A percentile compares a stretch with the other conserved stretches of the same genome.
Evolutionary conservation across 345 rosid genomes (phyloP).

Genomic region (Brassica juncea): DNA sequence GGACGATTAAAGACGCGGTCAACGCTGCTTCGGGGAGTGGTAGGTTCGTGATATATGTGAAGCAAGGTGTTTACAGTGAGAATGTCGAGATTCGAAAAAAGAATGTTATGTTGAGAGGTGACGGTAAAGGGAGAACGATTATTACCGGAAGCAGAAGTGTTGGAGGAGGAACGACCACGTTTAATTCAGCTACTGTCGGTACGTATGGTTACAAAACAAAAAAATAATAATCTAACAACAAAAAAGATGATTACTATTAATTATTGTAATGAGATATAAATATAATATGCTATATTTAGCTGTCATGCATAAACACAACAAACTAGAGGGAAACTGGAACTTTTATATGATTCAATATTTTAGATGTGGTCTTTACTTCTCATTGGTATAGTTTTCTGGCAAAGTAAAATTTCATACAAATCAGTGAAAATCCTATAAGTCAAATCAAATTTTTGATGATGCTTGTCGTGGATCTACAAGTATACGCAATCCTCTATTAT

Average conservation of each 20-base stretch:
- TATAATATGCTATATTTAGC: not conserved
- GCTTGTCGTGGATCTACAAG: not conserved
- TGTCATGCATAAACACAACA: conserved; percentile 7
- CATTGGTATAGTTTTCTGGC: not conserved
- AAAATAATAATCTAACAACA: not conserved
- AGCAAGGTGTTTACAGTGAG: conserved; percentile 73
- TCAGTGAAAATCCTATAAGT: not conserved
- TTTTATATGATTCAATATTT: not conserved
- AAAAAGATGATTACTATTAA: not conserved
- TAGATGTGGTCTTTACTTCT: not conserved
- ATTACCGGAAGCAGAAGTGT: conserved; percentile 87
- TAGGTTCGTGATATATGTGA: conserved; percentile 71
- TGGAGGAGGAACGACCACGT: conserved; percentile 81
- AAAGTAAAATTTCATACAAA: not conserved
- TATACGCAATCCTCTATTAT: conserved; percentile 24
- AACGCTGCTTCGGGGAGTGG: conserved; percentile 62
- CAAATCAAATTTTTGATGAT: not conserved
- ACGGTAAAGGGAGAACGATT: conserved; percentile 70
- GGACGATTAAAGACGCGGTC: conserved; percentile 66
- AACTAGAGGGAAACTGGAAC: not conserved
- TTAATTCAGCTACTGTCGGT: conserved; percentile 91
- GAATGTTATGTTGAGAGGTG: conserved; percentile 85
- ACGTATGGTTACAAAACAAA: conserved; percentile 36
- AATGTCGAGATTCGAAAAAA: conserved; percentile 58
- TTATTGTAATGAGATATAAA: not conserved